Evolutionary conservation across 177 flowering plant genomes (phyloP), one percentile per base, ranked within the genome.

Genomic region (Vitis hybrid): DNA sequence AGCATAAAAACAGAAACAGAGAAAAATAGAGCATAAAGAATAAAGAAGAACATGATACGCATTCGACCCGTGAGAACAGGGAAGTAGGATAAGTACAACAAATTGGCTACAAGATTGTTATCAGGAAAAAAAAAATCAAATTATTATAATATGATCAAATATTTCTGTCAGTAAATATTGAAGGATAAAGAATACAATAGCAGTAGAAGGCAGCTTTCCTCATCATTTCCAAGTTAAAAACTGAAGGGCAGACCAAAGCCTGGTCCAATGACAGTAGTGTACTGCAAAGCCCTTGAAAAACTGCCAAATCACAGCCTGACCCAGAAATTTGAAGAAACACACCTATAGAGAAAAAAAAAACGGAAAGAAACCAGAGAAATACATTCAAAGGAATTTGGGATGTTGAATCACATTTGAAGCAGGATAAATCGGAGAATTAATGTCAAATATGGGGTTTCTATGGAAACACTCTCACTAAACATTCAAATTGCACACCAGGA

Each of bases 181-280:
- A 89, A 68, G 98, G 92, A 72, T 84, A 89, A 72, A 93, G 91
- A 61, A 91, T 66, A 73, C 91, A 93, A 76, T 84, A 93, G 81
- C 89, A 89, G 58, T 65, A 77, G 66, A 90, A 85, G 63, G 79
- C 68, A 18, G 85, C 74, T 64, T 82, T 78, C 66, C 48, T 86
- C 88, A 82, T 79, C 4, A 88, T 89, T 70, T 89, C 90, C 62
- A 82, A 57, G 72, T 91, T 88, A 75, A 87, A 90, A 55, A 74
- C 73, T 63, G 98, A 86, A 75, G 80, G 78, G 86, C 97, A 93
- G 49, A 93, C 78, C 81, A 93, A 74, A 17, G 92, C 97, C 74
- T 91, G 90, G 74, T 90, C 97, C 72, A 90, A 71, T 75, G 90
- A 85, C 73, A 85, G 76, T 32, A 93, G 79, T 35, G 79, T 81